Conservation (phyloP, 352 stramenopile genomes). For the Aphanomyces astaci region DNA sequence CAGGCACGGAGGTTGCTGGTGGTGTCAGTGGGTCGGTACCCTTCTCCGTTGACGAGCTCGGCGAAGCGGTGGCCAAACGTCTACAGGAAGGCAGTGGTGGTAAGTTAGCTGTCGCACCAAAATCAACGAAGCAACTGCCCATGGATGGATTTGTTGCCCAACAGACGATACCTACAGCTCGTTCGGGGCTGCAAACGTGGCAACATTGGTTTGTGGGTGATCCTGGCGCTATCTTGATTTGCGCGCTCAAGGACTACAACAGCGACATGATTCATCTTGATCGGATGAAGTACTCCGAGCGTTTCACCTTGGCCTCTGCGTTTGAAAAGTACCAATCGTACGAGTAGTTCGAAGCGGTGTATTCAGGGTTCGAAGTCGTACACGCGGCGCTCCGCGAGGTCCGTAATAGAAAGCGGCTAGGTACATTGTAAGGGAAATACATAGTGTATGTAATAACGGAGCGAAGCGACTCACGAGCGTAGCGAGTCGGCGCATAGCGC, state of each 20-base stretch:
- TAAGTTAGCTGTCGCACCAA: neutral
- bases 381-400: neutral
- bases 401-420: neutral
- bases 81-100: neutral
- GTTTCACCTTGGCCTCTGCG: neutral
- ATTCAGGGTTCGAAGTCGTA: neutral
- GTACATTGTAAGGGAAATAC: neutral
- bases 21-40: neutral
- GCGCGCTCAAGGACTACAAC: constrained; percentile 6
- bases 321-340: neutral
- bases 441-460: no score
- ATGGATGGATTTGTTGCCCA: neutral
- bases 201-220: constrained; percentile 4
- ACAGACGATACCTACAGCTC: neutral
- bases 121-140: neutral
- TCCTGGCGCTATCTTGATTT: neutral
- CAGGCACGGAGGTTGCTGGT: neutral
- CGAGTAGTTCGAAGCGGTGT: neutral
- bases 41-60: neutral
- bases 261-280: constrained; percentile 7
- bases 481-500: neutral
- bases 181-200: neutral
- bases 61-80: neutral
- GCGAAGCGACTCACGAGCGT: neutral
- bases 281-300: constrained; percentile 7